Evolutionary conservation across 371 early-diverging fungal genomes (phyloP), one percentile per base, ranked within the genome.

Genomic region (Polyrhizophydium stewartii): DNA sequence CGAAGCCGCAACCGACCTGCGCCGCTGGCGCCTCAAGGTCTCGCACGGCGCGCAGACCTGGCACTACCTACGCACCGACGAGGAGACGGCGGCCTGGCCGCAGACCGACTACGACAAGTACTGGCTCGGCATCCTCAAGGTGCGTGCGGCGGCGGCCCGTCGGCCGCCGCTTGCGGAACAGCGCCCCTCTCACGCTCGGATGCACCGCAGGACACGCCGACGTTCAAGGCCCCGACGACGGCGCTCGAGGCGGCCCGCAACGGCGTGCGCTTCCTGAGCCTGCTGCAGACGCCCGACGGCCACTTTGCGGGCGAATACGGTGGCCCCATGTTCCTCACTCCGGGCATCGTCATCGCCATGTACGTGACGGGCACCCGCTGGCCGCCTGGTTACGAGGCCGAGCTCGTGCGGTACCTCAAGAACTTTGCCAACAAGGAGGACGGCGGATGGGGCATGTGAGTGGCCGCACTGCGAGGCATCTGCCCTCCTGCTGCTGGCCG

Each of bases 251-350:
- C 90, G 24, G 97, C 96, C 17, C 82, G 86, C 32, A 93, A 92
- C 68, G 93, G 94, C 13, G 89, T 90, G 71, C 84, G 87, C 58
- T 98, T 94, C 74, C 92, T 85, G 62, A 82, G 86, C 62, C 77
- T 77, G 21, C 78, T 96, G 35, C 98, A 97, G 71, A 93, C 94
- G n/a, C 86, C 84, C 46, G 95, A 94, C 63, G 98, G 98, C 3
- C 96, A 96, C 80, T 97, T 70, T 63, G 90, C 92, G 3, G 95
- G 97, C 45, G 93, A 94, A 64, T 97, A 96, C 73, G 97, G 94
- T 60, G 98, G 98, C 3, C 97, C 98, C 30, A 89, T 96, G 91
- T 98, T 98, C 73, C 73, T 97, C 58, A 80, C 94, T 25, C 93
- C 94, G 19, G 97, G 97, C 16, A 64, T 96, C 12, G 80, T 88